Percentiles rank a stretch among this genome's conserved stretches.
phyloP scores from a whole-genome alignment of 495 filamentous ascomycete genomes.

The Eremomyces bilateralis region DNA sequence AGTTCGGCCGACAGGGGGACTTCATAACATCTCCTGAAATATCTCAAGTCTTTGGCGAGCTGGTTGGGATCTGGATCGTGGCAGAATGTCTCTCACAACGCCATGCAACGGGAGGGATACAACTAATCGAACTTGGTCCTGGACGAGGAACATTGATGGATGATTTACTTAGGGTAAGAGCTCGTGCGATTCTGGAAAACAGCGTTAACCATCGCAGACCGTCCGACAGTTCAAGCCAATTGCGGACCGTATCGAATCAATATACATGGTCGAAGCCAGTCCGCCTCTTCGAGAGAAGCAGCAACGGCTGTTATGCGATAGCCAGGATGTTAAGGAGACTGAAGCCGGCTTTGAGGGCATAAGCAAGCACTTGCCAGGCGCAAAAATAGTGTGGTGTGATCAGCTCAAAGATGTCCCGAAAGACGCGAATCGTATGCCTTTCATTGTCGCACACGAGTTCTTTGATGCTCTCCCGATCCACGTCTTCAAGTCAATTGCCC shows the following conservation, averaged over 20 bases:
- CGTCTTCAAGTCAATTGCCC: constrained; percentile 47
- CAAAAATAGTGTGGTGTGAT: constrained; percentile 72
- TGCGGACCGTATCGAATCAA: constrained; percentile 50
- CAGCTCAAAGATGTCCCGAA: constrained; percentile 33
- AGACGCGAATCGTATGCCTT: constrained; percentile 39
- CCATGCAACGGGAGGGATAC: constrained; percentile 40
- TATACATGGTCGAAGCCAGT: constrained; percentile 87
- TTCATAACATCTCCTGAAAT: constrained; percentile 97
- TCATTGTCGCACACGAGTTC: constrained; percentile 93
- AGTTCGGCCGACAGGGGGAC: constrained; percentile 78
- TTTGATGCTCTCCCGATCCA: constrained; percentile 98
- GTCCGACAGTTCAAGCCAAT: constrained; percentile 63
- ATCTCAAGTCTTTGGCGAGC: constrained; percentile 87
- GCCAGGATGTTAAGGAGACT: constrained; percentile 37
- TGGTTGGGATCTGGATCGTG: constrained; percentile 83
- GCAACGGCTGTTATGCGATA: constrained; percentile 56
- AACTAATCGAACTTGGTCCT: constrained; percentile 83
- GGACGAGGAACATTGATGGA: constrained; percentile 93
- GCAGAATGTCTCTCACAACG: constrained; percentile 93
- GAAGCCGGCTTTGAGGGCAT: constrained; percentile 54
- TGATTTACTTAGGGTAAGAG: constrained; percentile 69
- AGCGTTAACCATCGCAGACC: constrained; percentile 29
- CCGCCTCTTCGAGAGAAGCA: constrained; percentile 51
- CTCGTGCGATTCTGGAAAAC: neutral
- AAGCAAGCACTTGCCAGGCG: constrained; percentile 46